A percentile compares a stretch with the other conserved stretches of the same genome.
Evolutionary conservation across 441 rosid species (phyloP).

Genomic region (Corymbia calophylla): DNA sequence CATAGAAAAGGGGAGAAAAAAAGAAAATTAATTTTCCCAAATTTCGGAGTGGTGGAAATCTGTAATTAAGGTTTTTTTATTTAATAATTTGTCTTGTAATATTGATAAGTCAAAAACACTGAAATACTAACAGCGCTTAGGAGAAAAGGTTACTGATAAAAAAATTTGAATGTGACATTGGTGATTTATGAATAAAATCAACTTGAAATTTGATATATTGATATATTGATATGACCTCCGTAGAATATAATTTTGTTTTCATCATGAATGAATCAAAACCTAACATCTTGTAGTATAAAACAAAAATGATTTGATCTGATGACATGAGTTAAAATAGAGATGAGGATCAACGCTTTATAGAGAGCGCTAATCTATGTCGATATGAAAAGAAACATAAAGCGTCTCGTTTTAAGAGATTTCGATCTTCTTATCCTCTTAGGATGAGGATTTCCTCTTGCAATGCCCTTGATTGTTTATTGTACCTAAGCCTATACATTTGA

Average conservation of each 20-base stretch:
- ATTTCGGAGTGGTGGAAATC: not conserved
- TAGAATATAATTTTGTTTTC: not conserved
- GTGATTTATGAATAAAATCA: not conserved
- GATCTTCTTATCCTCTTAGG: not conserved
- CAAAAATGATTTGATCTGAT: not conserved
- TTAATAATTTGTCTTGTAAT: not conserved
- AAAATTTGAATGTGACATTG: not conserved
- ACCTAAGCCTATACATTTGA: fast-evolving
- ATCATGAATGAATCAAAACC: not conserved
- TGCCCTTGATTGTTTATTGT: not conserved
- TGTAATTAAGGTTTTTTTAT: not conserved
- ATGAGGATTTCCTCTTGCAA: not conserved
- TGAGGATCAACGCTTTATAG: not conserved
- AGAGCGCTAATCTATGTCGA: not conserved
- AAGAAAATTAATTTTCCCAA: not conserved
- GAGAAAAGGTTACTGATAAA: not conserved
- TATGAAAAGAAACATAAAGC: not conserved
- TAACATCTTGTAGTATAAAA: not conserved
- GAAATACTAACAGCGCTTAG: not conserved
- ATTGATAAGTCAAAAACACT: not conserved
- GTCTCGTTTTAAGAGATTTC: not conserved
- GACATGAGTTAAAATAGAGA: not conserved
- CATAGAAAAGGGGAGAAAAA: not conserved
- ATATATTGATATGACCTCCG: not conserved
- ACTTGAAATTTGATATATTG: not conserved